phyloP scores from a whole-genome alignment of 805 yeast genomes.

The Schizosaccharomyces osmophilus region DNA sequence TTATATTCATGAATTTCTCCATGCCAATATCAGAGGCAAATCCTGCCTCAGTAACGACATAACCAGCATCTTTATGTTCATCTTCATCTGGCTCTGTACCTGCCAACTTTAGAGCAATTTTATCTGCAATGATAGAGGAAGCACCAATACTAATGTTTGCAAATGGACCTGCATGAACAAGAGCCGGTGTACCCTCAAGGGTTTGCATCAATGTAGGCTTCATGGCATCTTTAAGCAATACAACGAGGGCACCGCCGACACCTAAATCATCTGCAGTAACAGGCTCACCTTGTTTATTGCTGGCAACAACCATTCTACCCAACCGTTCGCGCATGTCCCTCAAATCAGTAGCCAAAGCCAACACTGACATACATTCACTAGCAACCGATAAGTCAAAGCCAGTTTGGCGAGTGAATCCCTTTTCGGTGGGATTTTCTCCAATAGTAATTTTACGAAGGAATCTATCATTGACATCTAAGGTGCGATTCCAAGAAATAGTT shows the following conservation, averaged over 20 bases:
- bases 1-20: conserved; percentile 85
- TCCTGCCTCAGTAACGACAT: conserved; percentile 92
- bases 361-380: conserved; percentile 83
- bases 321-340: conserved; percentile 69
- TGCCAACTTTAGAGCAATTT: conserved; percentile 72
- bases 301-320: conserved; percentile 74
- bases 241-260: conserved; percentile 86
- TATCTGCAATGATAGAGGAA: conserved; percentile 79
- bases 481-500: conserved; percentile 77
- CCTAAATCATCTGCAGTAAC: conserved; percentile 88
- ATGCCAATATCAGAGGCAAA: conserved; percentile 99
- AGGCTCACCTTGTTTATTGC: conserved; percentile 49
- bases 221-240: conserved; percentile 81
- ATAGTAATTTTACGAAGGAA: conserved; percentile 68
- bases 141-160: conserved; percentile 96
- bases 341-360: conserved; percentile 59
- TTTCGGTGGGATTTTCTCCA: conserved; percentile 84
- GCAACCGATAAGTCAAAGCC: conserved; percentile 96
- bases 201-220: conserved; percentile 96
- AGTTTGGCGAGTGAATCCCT: conserved; percentile 59
- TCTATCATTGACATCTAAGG: conserved; percentile 84
- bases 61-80: conserved; percentile 27
- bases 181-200: conserved; percentile 88
- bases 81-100: conserved; percentile 27
- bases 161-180: conserved; percentile 95